Evolutionary conservation across 495 filamentous ascomycete genomes (phyloP).

Genomic region (Podospora conica): DNA sequence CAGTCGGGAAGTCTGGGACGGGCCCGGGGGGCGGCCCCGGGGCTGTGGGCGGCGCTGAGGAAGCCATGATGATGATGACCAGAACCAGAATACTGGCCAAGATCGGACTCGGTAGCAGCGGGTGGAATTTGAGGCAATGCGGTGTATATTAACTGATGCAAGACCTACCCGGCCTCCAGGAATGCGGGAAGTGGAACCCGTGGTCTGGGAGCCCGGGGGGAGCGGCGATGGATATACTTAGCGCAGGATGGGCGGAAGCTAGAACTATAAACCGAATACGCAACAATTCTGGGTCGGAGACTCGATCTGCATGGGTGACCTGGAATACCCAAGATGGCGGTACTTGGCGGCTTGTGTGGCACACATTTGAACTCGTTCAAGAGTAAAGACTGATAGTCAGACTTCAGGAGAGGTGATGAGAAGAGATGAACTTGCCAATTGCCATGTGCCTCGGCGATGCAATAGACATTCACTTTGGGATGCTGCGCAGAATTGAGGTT

Average conservation of each 20-base stretch:
- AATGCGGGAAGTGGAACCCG: not conserved
- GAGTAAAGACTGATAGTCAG: too few species aligned
- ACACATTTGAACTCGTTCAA: too few species aligned
- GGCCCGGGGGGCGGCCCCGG: not conserved
- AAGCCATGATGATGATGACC: too few species aligned
- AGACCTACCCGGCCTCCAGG: too few species aligned
- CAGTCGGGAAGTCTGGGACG: not conserved
- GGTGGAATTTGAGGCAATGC: not conserved
- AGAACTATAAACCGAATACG: not conserved
- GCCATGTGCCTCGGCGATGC: too few species aligned
- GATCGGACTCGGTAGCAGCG: too few species aligned
- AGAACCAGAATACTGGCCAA: not conserved
- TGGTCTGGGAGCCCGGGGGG: too few species aligned
- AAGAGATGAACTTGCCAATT: too few species aligned
- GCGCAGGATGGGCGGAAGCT: not conserved
- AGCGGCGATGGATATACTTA: not conserved
- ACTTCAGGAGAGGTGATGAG: too few species aligned
- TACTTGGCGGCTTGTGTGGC: too few species aligned
- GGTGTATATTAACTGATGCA: not conserved
- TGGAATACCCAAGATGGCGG: too few species aligned
- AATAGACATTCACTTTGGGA: not conserved
- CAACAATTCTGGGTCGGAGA: not conserved
- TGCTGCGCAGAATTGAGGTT: not conserved
- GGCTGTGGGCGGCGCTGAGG: not conserved
- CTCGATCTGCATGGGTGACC: too few species aligned